Base-by-base conservation (phyloP, 768 basidiomycete species). In the Lepiota venenata region DNA sequence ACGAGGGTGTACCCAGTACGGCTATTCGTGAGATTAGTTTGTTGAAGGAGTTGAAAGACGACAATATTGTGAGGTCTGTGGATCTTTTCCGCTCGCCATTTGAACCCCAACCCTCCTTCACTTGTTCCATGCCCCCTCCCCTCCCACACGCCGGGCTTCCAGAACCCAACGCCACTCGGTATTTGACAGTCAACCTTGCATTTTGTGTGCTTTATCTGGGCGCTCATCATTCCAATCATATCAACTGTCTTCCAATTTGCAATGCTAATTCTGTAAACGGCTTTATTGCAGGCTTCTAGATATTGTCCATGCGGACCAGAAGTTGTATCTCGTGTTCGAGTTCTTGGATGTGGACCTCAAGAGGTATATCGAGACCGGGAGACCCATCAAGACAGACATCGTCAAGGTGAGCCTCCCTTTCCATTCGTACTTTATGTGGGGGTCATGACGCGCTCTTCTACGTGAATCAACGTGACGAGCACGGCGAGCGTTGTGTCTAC, bases 11-110 rank as follows among this genome's bases (percentile, higher is more conserved):
- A 18, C 97, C 97, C 8, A 92, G 89, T 59, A 99, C 97, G 3
- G 95, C 96, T 52, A 99, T 99, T 64, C 84, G 97, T 48, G 97
- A 99, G 76, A 99, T 99, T 71, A 93, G 91, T 73, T 72, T 99
- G 58, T 73, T 99, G 62, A 99, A 98, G 71, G 97, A 99, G 68
- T 80, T 99, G 63, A 92, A 91, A 69, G 91, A 98, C 68, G 91
- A 93, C 35, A 92, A 98, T 67, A 92, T 98, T 64, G 97, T 99
- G 66, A 83, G 85, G 97, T 90, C 66, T 62, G 77, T 69, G 21
- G 41, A 18, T 18, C 50, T 42, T 46, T 27, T 16, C 53, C 25
- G 39, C 48, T 55, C 49, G 27, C 42, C 27, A 42, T 44, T 5
- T 44, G 38, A 32, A 25, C 47, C 20, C 37, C 49, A 8, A 8